Conservation (phyloP, 2,329 filamentous ascomycete genomes). For the Colletotrichum noveboracense region DNA sequence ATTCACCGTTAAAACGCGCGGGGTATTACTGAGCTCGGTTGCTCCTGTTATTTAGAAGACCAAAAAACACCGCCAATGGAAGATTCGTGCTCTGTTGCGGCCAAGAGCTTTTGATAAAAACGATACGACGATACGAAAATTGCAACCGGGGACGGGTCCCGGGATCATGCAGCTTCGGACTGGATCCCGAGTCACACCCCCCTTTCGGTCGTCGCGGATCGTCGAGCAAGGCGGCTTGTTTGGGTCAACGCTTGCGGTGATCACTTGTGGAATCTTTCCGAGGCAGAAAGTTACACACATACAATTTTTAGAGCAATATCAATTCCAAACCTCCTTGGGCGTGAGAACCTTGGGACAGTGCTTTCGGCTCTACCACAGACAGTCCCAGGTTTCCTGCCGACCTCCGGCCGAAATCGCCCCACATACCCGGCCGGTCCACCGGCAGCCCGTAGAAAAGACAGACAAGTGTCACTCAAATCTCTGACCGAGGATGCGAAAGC, state of each 20-base stretch:
- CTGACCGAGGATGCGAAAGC: not conserved
- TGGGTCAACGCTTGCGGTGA: not conserved
- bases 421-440: not conserved
- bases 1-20: not conserved
- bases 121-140: not conserved
- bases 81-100: not conserved
- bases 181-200: not conserved
- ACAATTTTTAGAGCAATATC: not conserved
- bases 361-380: not conserved
- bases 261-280: not conserved
- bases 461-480: not conserved
- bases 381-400: not conserved
- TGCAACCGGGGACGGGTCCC: not conserved
- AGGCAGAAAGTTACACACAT: not conserved
- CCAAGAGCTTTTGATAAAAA: not conserved
- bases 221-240: not conserved
- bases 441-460: not conserved
- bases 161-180: not conserved
- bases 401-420: not conserved
- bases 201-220: not conserved
- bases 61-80: not conserved
- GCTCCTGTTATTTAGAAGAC: not conserved
- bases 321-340: fast-evolving
- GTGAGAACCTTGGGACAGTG: not conserved
- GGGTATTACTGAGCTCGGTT: not conserved